Percentiles rank a stretch among this genome's conserved stretches.
Evolutionary conservation across 768 basidiomycete species (phyloP).

Genomic region (Leccinellum luteum): DNA sequence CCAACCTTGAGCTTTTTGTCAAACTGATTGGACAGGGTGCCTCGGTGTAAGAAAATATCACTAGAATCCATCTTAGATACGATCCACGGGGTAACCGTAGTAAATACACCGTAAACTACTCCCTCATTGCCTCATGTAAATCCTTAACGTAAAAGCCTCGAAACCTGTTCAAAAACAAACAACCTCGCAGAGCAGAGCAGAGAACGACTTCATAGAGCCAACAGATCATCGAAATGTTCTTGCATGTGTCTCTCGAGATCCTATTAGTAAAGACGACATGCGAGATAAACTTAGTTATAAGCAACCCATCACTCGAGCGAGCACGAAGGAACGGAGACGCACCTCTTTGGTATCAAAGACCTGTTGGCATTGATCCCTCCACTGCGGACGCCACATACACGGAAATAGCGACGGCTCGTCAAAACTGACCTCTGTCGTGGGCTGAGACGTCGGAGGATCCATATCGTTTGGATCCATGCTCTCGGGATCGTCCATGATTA

Average conservation of each 20-base stretch:
- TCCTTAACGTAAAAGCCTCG: no score
- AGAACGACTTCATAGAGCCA: not conserved
- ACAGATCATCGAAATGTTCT: slow-evolving; percentile 20
- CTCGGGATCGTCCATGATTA: slow-evolving; percentile 4
- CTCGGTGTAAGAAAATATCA: not conserved
- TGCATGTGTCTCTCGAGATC: slow-evolving; percentile 26
- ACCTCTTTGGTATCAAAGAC: slow-evolving; percentile 33
- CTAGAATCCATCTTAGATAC: not conserved
- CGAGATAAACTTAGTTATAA: not conserved
- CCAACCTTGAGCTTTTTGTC: no score
- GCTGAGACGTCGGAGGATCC: slow-evolving; percentile 1
- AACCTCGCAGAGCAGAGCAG: not conserved
- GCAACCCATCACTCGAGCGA: not conserved
- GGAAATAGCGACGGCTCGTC: slow-evolving; percentile 25
- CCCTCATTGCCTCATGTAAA: not conserved
- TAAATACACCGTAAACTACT: not conserved
- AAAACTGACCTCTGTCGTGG: slow-evolving; percentile 1
- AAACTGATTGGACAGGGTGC: no score
- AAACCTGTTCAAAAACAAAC: not conserved
- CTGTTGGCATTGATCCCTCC: slow-evolving; percentile 26
- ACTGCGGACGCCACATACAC: slow-evolving; percentile 30
- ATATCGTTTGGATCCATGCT: slow-evolving; percentile 22
- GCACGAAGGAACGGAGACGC: not conserved
- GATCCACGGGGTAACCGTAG: not conserved
- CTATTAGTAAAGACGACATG: not conserved